Conservation (phyloP, 148 eudicot species). For the Rhododendron griersonianum region DNA sequence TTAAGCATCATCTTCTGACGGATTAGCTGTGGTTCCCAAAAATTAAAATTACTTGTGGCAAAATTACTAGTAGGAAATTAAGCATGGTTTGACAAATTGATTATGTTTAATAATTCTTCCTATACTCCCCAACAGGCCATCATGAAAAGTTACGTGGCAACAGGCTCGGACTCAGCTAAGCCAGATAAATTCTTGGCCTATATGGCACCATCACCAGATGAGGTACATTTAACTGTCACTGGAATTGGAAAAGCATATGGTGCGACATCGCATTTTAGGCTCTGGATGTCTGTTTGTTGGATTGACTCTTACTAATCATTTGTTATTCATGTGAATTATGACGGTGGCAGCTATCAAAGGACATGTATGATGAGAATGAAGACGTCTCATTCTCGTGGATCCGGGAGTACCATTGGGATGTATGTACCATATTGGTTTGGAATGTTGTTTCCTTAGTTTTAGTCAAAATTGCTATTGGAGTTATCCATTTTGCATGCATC, state of each 20-base stretch:
- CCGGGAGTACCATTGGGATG: slow-evolving; percentile 98
- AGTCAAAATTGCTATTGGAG: background rate
- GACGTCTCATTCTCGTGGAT: slow-evolving; percentile 86
- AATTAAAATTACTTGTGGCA: background rate
- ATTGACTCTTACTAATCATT: background rate
- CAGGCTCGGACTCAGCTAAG: slow-evolving; percentile 55
- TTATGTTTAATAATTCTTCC: background rate
- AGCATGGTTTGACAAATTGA: background rate
- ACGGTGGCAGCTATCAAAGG: slow-evolving; percentile 71
- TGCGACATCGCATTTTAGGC: background rate
- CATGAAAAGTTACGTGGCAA: slow-evolving; percentile 76
- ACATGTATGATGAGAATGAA: slow-evolving; percentile 78
- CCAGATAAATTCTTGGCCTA: slow-evolving; percentile 82
- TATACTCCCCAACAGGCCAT: slow-evolving; percentile 54
- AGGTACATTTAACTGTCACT: slow-evolving; percentile 40
- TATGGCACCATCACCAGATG: slow-evolving; percentile 79
- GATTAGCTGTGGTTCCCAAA: background rate
- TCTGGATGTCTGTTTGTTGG: background rate
- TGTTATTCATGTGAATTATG: slow-evolving; percentile 8
- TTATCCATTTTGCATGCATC: slow-evolving; percentile 3
- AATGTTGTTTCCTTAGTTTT: background rate
- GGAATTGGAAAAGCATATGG: background rate
- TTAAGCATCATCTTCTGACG: background rate
- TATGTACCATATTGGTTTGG: slow-evolving; percentile 30
- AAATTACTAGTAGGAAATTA: background rate